Evolutionary conservation across 129 eudicot genomes (phyloP), one percentile per base, ranked within the genome.

Genomic region (Solidago caesia): DNA sequence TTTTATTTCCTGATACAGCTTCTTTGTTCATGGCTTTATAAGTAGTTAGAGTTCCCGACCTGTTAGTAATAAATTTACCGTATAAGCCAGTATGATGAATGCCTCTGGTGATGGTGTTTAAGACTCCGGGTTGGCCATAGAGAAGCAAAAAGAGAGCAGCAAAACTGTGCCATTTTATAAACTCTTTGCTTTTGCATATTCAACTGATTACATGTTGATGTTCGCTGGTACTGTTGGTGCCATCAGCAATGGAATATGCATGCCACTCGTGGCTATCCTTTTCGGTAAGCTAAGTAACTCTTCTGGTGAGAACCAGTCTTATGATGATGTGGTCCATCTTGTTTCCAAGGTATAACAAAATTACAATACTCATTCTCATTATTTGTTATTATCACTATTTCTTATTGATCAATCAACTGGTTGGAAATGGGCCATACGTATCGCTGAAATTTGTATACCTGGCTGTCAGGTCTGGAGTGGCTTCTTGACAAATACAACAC

Each of bases 221-320:
- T 46, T 46, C 1, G 8, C 11, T 46, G 51, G 51, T 46, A 46
- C 8, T 9, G 11, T 46, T 46, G 51, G 51, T 46, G 51, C 51
- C 11, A 46, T 46, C 11, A 9, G 51, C 7, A 46, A 46, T 46
- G 51, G 51, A 46, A 46, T 46, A 46, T 46, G 51, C 4, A 46
- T 46, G 51, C 51, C 51, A 5, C 51, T 46, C 51, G 11, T 46
- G 51, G 11, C 51, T 46, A 0, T 46, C 8, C 48, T 45, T 45
- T 45, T 45, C 8, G 48, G 48, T 45, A 8, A 45, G 6, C 6
- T 45, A 4, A 46, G 2, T 5, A 46, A 46, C 11, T 46, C 51
- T 46, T 46, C 4, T 46, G 51, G 51, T 46, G 4, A 46, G 97
- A 89, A 89, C 13, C 96, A 89, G 74, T 1, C 14, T 52, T 1